Conservation (phyloP, 139 green algal genomes). For the Closterium sp. region DNA sequence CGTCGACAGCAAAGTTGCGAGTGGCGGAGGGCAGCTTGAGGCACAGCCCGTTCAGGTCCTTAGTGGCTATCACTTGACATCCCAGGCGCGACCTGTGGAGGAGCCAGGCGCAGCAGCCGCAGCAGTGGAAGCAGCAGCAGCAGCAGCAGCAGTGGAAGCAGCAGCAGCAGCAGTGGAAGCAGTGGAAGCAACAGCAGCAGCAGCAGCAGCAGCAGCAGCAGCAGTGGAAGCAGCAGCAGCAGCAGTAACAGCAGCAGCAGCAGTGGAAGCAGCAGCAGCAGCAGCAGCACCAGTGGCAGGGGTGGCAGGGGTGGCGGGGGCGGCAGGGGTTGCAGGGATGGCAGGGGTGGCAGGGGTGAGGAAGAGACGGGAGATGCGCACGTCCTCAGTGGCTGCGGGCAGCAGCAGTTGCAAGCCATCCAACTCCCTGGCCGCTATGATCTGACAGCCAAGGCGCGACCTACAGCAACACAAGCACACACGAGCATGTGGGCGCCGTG, state of each 20-base stretch:
- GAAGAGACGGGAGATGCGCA: not conserved
- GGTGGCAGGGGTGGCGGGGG: too few relatives aligned
- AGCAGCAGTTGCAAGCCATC: not conserved
- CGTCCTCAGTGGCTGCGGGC: not conserved
- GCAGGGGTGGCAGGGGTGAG: not conserved
- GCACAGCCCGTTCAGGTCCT: slow-evolving; percentile 88
- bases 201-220: too few relatives aligned
- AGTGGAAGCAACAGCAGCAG: too few relatives aligned
- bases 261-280: too few relatives aligned
- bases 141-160: too few relatives aligned
- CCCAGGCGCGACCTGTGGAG: slow-evolving; percentile 83
- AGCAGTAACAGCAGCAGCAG: too few relatives aligned
- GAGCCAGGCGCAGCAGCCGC: not conserved
- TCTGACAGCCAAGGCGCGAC: not conserved
- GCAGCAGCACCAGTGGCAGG: too few relatives aligned
- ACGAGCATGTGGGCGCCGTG: not conserved
- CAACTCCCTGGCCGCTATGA: not conserved
- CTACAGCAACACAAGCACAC: not conserved
- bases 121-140: not conserved
- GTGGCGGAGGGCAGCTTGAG: slow-evolving; percentile 89
- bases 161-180: too few relatives aligned
- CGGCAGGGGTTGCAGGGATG: too few relatives aligned
- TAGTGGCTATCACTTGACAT: slow-evolving; percentile 86
- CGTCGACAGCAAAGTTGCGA: slow-evolving; percentile 91
- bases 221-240: too few relatives aligned